Percentiles rank a stretch among this genome's conserved stretches.
phyloP scores from a whole-genome alignment of 2,329 filamentous ascomycete genomes.

The Cladophialophora exuberans region DNA sequence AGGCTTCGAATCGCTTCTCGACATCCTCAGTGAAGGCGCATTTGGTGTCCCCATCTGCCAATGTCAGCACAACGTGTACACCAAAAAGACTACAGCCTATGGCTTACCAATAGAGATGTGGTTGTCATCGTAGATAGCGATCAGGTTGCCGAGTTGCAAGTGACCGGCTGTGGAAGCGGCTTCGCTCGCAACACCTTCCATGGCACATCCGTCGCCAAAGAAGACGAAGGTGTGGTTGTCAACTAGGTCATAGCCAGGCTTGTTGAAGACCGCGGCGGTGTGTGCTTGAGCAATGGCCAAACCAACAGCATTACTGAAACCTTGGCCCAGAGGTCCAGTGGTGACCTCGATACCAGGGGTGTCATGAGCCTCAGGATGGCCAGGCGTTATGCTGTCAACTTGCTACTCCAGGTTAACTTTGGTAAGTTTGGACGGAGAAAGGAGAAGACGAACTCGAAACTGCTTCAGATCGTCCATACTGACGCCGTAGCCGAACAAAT shows the following conservation, averaged over 20 bases:
- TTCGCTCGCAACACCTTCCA: constrained; percentile 96
- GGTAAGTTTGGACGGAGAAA: constrained; percentile 52
- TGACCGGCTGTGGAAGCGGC: constrained; percentile 91
- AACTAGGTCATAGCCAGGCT: constrained; percentile 85
- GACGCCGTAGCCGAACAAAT: constrained; percentile 89
- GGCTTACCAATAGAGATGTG: constrained; percentile 82
- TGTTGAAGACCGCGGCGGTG: constrained; percentile 91
- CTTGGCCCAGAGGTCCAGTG: constrained; percentile 95
- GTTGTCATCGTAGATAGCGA: constrained; percentile 98
- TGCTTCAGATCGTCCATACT: constrained; percentile 89
- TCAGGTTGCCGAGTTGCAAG: constrained; percentile 96
- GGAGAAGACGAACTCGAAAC: constrained; percentile 77
- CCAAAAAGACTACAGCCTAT: no score
- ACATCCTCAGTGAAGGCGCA: constrained; percentile 97
- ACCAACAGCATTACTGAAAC: constrained; percentile 96
- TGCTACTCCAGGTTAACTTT: constrained; percentile 49
- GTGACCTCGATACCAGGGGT: constrained; percentile 97
- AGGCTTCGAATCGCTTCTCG: constrained; percentile 89
- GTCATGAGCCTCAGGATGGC: constrained; percentile 95
- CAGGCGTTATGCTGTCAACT: constrained; percentile 82
- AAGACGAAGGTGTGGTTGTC: constrained; percentile 98
- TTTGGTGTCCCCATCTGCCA: constrained; percentile 86
- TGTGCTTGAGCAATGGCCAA: constrained; percentile 95
- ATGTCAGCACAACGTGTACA: neutral
- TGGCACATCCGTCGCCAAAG: constrained; percentile 97